phyloP scores from a whole-genome alignment of 371 early-diverging fungal species.

The Apophysomyces variabilis region DNA sequence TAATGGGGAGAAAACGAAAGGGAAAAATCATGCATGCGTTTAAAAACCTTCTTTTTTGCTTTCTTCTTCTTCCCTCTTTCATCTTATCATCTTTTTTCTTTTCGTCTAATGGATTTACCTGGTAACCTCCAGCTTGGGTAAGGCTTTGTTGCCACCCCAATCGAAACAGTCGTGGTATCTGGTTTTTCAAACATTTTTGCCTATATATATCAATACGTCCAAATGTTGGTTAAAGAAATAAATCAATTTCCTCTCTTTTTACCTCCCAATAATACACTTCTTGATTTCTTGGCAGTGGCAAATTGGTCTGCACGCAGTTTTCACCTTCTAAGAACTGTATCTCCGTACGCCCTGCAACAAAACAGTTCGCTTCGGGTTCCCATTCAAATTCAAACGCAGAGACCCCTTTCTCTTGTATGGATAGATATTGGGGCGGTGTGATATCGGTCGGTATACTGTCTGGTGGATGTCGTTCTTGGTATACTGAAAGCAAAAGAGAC shows the following conservation, averaged over 20 bases:
- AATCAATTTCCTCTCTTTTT: background rate
- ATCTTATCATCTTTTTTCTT: background rate
- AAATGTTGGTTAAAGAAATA: background rate
- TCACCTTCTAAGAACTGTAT: conserved; percentile 77
- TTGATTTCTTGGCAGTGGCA: conserved; percentile 79
- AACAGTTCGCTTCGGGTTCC: conserved; percentile 65
- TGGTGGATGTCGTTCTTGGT: conserved; percentile 64
- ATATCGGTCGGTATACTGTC: conserved; percentile 67
- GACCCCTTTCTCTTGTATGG: conserved; percentile 86
- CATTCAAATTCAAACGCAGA: conserved; percentile 85
- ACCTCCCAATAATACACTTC: conserved; percentile 76
- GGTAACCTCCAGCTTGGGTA: conserved; percentile 71
- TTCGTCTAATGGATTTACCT: conserved; percentile 40
- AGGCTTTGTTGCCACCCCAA: conserved; percentile 73
- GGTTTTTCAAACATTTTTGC: conserved; percentile 75
- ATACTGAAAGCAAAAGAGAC: background rate
- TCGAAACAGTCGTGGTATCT: conserved; percentile 58
- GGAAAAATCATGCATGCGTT: background rate
- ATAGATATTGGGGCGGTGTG: conserved; percentile 62
- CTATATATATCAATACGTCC: background rate
- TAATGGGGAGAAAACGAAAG: background rate
- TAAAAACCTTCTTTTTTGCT: background rate
- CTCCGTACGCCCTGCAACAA: conserved; percentile 80
- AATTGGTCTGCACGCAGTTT: conserved; percentile 79
- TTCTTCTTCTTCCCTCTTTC: background rate